These are phyloP conservation scores for Exophiala phaeomuriformis DNA, from an alignment of 2,329 filamentous ascomycete genomes.

Conservation along the genomic window DNA sequence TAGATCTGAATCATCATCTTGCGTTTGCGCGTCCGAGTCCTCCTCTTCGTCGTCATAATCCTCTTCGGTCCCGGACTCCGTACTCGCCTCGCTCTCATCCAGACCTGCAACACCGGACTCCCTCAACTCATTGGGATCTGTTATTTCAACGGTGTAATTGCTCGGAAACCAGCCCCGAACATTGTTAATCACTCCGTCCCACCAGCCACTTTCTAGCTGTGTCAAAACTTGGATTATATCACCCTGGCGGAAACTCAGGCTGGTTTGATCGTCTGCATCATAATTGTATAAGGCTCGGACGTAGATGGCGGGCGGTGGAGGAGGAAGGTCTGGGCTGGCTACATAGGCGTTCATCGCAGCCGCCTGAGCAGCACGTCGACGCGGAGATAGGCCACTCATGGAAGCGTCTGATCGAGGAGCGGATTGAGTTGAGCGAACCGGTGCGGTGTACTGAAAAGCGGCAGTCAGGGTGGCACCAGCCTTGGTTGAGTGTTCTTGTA, in stretches of 20 bases:
- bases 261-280: slow-evolving; percentile 93
- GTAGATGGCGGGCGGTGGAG: slow-evolving; percentile 56
- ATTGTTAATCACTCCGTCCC: slow-evolving; percentile 96
- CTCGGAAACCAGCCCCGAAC: slow-evolving; percentile 98
- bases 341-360: slow-evolving; percentile 45
- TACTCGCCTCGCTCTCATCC: slow-evolving; percentile 47
- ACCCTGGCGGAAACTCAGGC: slow-evolving; percentile 91
- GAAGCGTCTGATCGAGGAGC: slow-evolving; percentile 10
- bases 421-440: slow-evolving; percentile 10
- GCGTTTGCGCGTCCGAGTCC: slow-evolving; percentile 60
- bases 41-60: slow-evolving; percentile 55
- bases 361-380: slow-evolving; percentile 25
- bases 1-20: slow-evolving; percentile 53
- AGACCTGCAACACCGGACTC: slow-evolving; percentile 30
- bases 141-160: slow-evolving; percentile 91
- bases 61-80: slow-evolving; percentile 50
- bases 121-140: slow-evolving; percentile 59
- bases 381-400: slow-evolving; percentile 25
- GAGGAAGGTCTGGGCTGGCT: slow-evolving; percentile 37
- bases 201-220: slow-evolving; percentile 96
- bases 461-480: slow-evolving; percentile 29
- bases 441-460: slow-evolving; percentile 38
- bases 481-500: slow-evolving; percentile 16
- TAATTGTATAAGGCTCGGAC: slow-evolving; percentile 97
- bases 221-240: slow-evolving; percentile 98